A percentile compares a stretch with the other conserved stretches of the same genome.
phyloP scores from a whole-genome alignment of 352 stramenopile genomes.

The Pythium folliculosum region DNA sequence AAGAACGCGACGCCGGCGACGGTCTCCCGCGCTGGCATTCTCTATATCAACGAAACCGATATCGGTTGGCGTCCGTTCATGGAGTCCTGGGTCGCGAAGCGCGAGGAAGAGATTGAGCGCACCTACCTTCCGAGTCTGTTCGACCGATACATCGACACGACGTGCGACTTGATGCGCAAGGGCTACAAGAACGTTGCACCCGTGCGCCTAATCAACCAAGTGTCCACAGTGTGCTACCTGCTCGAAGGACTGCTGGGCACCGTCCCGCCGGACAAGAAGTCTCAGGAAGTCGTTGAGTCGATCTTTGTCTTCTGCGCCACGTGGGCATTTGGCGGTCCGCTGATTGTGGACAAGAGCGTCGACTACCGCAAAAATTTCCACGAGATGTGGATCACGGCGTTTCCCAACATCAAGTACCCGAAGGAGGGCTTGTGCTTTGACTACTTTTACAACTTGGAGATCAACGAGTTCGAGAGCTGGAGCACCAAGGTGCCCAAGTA shows the following conservation, averaged over 20 bases:
- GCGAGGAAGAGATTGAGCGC: slow-evolving; percentile 90
- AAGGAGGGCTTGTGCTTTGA: slow-evolving; percentile 97
- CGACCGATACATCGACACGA: slow-evolving; percentile 96
- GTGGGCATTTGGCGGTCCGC: slow-evolving; percentile 96
- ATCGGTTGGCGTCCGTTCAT: slow-evolving; percentile 97
- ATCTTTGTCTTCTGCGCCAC: slow-evolving; percentile 96
- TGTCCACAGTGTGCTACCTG: slow-evolving; percentile 96
- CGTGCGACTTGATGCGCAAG: slow-evolving; percentile 93
- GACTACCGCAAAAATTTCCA: slow-evolving; percentile 92
- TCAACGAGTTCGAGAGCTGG: slow-evolving; percentile 93
- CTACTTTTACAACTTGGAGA: slow-evolving; percentile 96
- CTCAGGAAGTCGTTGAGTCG: slow-evolving; percentile 92
- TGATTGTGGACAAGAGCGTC: slow-evolving; percentile 92
- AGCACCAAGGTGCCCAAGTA: slow-evolving; percentile 92
- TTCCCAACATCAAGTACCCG: slow-evolving; percentile 91
- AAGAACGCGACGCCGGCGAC: slow-evolving; percentile 88
- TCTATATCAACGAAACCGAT: slow-evolving; percentile 89
- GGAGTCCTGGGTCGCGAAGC: slow-evolving; percentile 94
- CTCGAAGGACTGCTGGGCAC: slow-evolving; percentile 91
- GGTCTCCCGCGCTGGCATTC: slow-evolving; percentile 85
- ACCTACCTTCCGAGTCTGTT: slow-evolving; percentile 94
- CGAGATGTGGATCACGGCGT: slow-evolving; percentile 79
- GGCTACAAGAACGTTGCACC: slow-evolving; percentile 95
- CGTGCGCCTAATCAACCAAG: slow-evolving; percentile 94
- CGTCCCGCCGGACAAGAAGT: slow-evolving; percentile 90